Conservation (phyloP, 2,329 filamentous ascomycete genomes). For the Beauveria australis region DNA sequence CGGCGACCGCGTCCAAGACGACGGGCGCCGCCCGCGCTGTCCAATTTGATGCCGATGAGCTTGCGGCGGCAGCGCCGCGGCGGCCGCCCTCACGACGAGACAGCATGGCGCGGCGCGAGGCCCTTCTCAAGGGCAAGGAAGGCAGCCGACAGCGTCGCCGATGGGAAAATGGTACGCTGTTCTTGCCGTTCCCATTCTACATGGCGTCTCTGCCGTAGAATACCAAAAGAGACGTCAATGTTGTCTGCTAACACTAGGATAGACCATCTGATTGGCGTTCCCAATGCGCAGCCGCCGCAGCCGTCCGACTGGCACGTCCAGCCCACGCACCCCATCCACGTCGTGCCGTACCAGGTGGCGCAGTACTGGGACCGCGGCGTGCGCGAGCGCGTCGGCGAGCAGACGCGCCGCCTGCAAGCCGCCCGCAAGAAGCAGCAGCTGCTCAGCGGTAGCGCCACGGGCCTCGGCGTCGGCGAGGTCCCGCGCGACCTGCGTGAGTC, state of each 20-base stretch:
- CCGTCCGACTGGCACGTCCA: conserved; percentile 75
- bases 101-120: conserved; percentile 56
- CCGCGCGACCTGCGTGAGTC: conserved; percentile 73
- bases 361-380: conserved; percentile 65
- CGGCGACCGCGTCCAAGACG: conserved; percentile 13
- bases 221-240: background rate
- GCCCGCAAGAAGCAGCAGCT: conserved; percentile 40
- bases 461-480: conserved; percentile 48
- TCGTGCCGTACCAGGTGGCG: conserved; percentile 83
- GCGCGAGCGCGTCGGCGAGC: conserved; percentile 42
- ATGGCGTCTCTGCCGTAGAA: background rate
- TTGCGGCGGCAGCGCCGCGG: conserved; percentile 23
- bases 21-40: conserved; percentile 13
- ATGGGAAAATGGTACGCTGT: conserved; percentile 82
- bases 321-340: conserved; percentile 68
- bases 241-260: conserved; percentile 10
- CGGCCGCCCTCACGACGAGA: conserved; percentile 44
- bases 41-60: conserved; percentile 17
- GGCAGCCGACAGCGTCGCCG: conserved; percentile 76
- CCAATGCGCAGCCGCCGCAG: conserved; percentile 73
- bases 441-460: conserved; percentile 31
- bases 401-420: conserved; percentile 30
- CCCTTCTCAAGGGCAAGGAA: conserved; percentile 80
- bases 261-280: conserved; percentile 84
- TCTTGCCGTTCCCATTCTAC: background rate